These are phyloP conservation scores for Russula ochroleuca DNA, from an alignment of 768 basidiomycete species.

Conservation along the genomic window DNA sequence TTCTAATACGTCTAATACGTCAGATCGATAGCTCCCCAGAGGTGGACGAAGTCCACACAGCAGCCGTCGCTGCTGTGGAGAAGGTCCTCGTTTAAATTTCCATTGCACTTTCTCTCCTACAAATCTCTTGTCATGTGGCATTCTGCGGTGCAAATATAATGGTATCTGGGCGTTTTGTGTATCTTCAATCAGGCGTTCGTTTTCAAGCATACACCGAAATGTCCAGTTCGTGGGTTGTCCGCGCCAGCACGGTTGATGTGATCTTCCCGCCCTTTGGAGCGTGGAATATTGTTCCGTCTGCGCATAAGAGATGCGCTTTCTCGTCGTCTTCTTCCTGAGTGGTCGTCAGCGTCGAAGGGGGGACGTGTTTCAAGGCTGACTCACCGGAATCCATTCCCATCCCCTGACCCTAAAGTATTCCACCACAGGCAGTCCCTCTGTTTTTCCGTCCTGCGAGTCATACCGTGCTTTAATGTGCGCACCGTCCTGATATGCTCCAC, in stretches of 20 bases:
- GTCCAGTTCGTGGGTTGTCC: constrained; percentile 34
- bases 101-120: neutral
- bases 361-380: constrained; percentile 29
- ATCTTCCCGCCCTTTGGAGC: constrained; percentile 60
- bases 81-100: constrained; percentile 38
- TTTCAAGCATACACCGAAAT: constrained; percentile 50
- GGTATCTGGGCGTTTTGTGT: neutral
- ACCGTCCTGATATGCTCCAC: constrained; percentile 74
- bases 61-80: constrained; percentile 52
- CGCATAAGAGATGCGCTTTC: constrained; percentile 67
- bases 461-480: constrained; percentile 59
- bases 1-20: neutral
- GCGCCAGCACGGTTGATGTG: constrained; percentile 43
- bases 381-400: constrained; percentile 86
- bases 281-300: constrained; percentile 69
- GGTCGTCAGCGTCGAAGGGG: constrained; percentile 5
- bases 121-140: neutral
- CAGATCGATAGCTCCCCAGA: constrained; percentile 67
- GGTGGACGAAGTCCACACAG: constrained; percentile 66
- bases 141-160: constrained; percentile 6
- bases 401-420: constrained; percentile 76
- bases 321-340: constrained; percentile 56
- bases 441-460: constrained; percentile 43
- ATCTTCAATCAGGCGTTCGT: neutral
- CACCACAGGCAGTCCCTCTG: constrained; percentile 52